Percentiles rank a stretch among this genome's conserved stretches.
Conservation (phyloP, 176 grass and related monocot species). For the Miscanthus lutarioriparius region DNA sequence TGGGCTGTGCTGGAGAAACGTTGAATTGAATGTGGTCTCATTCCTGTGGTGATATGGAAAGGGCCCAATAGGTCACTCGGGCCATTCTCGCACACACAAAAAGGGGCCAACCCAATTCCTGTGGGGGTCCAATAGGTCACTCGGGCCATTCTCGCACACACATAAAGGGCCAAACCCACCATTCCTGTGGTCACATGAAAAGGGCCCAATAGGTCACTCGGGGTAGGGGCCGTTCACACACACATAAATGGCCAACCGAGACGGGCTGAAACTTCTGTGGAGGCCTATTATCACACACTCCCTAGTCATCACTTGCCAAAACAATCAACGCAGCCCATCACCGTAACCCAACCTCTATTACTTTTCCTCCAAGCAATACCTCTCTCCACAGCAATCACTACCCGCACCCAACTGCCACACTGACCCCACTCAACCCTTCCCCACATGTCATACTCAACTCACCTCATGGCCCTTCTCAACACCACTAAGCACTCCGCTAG, state of each 20-base stretch:
- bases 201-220: background rate
- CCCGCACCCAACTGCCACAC: background rate
- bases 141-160: too few relatives aligned
- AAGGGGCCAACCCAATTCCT: too few relatives aligned
- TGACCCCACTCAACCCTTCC: fast-evolving
- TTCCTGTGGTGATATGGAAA: too few relatives aligned
- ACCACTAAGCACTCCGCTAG: too few relatives aligned
- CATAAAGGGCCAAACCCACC: background rate
- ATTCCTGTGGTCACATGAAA: background rate
- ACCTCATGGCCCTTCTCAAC: fast-evolving
- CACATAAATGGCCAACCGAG: background rate
- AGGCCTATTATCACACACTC: background rate
- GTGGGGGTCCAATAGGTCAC: background rate
- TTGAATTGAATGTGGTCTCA: background rate
- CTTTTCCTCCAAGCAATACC: slow-evolving; percentile 49
- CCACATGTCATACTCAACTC: background rate
- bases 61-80: too few relatives aligned
- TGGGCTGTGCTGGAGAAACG: too few relatives aligned
- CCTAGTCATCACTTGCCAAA: background rate
- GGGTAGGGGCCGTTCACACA: background rate
- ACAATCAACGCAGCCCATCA: background rate
- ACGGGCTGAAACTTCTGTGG: background rate
- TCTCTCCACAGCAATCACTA: too few relatives aligned
- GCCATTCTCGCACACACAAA: too few relatives aligned
- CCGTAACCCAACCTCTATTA: background rate